phyloP scores from a whole-genome alignment of 2,329 filamentous ascomycete species.

The Dothidotthia symphoricarpi region DNA sequence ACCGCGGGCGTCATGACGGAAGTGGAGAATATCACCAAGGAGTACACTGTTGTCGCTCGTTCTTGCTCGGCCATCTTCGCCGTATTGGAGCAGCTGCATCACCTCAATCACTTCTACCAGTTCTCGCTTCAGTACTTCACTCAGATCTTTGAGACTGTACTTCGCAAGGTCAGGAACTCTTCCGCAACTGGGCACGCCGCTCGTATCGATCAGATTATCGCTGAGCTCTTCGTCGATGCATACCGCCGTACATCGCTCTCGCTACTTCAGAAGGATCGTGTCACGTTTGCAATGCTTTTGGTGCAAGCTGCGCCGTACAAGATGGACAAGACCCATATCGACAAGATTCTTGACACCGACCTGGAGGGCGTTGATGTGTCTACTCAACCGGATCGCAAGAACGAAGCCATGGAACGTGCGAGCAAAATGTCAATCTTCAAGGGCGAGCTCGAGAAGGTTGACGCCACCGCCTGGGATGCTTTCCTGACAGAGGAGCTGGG shows the following conservation, averaged over 20 bases:
- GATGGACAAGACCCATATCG: constrained; percentile 89
- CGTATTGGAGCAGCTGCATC: constrained; percentile 93
- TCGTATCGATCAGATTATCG: constrained; percentile 85
- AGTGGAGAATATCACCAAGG: constrained; percentile 90
- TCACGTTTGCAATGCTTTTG: constrained; percentile 91
- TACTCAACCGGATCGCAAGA: constrained; percentile 60
- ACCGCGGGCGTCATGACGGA: constrained; percentile 98
- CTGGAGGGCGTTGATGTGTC: constrained; percentile 77
- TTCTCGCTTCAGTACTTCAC: constrained; percentile 98
- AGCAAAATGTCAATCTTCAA: constrained; percentile 72
- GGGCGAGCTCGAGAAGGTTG: constrained; percentile 63
- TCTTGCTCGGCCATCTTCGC: constrained; percentile 98
- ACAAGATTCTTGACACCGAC: constrained; percentile 76
- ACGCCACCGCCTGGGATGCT: constrained; percentile 68
- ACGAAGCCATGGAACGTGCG: constrained; percentile 67
- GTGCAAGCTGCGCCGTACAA: constrained; percentile 94
- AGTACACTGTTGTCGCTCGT: constrained; percentile 89
- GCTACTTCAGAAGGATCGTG: constrained; percentile 86
- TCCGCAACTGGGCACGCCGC: constrained; percentile 71
- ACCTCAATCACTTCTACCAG: constrained; percentile 98
- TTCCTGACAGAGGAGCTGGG: constrained; percentile 86
- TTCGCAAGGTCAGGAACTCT: constrained; percentile 75
- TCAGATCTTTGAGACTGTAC: constrained; percentile 92
- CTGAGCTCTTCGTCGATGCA: constrained; percentile 84
- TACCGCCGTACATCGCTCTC: constrained; percentile 94